Evolutionary conservation across 345 rosid species (phyloP).

Genomic region (Eucalyptus microcorys): DNA sequence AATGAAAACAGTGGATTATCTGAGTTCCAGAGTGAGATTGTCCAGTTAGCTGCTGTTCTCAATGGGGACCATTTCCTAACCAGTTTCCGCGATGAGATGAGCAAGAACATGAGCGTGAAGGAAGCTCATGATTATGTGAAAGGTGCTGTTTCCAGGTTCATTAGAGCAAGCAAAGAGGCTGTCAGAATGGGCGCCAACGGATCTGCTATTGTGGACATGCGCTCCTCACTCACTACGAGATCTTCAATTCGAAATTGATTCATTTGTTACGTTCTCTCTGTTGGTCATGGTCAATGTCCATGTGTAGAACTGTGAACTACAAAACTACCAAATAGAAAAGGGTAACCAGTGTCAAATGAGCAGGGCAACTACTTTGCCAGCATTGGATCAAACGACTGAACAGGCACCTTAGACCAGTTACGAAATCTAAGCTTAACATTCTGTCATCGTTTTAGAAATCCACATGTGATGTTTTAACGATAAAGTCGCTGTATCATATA

Average conservation of each 20-base stretch:
- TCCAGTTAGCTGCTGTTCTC: conserved; percentile 90
- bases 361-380: not conserved
- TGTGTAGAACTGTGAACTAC: not conserved
- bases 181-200: conserved; percentile 71
- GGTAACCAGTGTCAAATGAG: not conserved
- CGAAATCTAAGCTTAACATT: not conserved
- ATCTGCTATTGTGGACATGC: conserved; percentile 93
- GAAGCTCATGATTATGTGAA: conserved; percentile 68
- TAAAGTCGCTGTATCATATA: not conserved
- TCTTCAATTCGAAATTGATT: conserved; percentile 22
- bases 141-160: conserved; percentile 65
- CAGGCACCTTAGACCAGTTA: not conserved
- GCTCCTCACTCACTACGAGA: conserved; percentile 80
- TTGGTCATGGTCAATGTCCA: not conserved
- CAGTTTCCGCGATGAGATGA: conserved; percentile 69
- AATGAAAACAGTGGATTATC: conserved; percentile 54
- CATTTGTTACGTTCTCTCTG: not conserved
- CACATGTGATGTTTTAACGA: not conserved
- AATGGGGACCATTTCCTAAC: conserved; percentile 84
- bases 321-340: not conserved
- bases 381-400: not conserved
- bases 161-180: conserved; percentile 91
- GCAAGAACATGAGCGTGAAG: conserved; percentile 76
- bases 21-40: conserved; percentile 79
- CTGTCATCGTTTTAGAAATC: not conserved